Evolutionary conservation across 2,329 filamentous ascomycete genomes (phyloP).

Genomic region (Aureobasidium sp.): DNA sequence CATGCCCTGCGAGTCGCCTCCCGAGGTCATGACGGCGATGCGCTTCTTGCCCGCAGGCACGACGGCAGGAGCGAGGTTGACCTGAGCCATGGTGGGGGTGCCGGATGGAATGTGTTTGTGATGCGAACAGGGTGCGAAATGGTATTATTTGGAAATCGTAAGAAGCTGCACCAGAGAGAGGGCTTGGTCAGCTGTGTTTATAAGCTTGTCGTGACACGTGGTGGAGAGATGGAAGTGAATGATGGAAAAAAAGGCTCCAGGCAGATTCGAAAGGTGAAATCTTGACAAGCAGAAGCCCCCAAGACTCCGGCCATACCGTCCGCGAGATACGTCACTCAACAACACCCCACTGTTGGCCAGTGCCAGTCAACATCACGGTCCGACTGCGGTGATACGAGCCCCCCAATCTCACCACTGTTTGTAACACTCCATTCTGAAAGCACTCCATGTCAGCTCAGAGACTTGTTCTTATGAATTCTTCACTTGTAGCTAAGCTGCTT

Average conservation of each 20-base stretch:
- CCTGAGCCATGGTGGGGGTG: conserved; percentile 17
- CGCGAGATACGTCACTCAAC: conserved; percentile 9
- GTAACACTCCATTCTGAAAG: neutral
- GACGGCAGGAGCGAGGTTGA: conserved; percentile 14
- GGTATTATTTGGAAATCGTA: neutral
- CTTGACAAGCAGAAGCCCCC: neutral
- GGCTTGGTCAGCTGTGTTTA: neutral
- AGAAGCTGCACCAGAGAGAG: conserved; percentile 14
- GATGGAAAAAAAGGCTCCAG: conserved; percentile 4
- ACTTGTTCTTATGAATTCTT: neutral
- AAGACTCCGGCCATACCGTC: conserved; percentile 5
- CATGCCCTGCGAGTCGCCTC: conserved; percentile 92
- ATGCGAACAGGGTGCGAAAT: neutral
- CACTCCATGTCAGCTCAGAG: neutral
- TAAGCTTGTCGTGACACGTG: conserved; percentile 4
- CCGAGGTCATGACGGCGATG: conserved; percentile 89
- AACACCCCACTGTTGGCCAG: conserved; percentile 1
- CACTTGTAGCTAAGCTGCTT: neutral
- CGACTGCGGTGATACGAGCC: conserved; percentile 3
- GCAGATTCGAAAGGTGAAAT: conserved; percentile 1
- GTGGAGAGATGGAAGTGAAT: conserved; percentile 10
- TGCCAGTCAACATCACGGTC: conserved; percentile 14
- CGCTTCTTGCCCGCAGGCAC: conserved; percentile 42
- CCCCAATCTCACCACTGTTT: conserved; percentile 9
- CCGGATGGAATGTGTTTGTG: neutral